Conservation (phyloP, 2,329 filamentous ascomycete genomes). For the Byssothecium circinans region DNA sequence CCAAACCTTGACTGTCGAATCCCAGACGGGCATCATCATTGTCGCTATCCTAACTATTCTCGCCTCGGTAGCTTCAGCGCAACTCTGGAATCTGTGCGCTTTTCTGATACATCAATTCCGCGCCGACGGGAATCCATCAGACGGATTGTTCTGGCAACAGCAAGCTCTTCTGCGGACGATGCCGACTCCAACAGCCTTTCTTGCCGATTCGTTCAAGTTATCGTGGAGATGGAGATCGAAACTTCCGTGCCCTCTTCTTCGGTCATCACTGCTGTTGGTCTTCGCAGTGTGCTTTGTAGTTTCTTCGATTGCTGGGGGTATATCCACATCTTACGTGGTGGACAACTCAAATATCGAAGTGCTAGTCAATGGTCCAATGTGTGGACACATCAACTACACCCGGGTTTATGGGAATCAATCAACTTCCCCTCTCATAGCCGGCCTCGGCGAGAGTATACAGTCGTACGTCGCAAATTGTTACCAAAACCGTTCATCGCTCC, state of each 20-base stretch:
- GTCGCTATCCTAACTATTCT: conserved; percentile 10
- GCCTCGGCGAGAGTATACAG: background rate
- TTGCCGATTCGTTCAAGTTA: conserved; percentile 14
- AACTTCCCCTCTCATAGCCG: background rate
- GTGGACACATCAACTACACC: background rate
- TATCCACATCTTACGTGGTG: conserved; percentile 11
- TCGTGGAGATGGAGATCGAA: conserved; percentile 10
- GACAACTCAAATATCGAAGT: conserved; percentile 9
- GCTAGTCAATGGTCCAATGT: conserved; percentile 10
- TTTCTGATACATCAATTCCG: conserved; percentile 12
- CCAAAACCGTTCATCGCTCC: background rate
- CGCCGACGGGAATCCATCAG: conserved; percentile 7
- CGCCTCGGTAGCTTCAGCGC: conserved; percentile 6
- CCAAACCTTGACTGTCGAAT: conserved; percentile 4
- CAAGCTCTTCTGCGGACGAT: conserved; percentile 14
- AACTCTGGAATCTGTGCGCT: conserved; percentile 13
- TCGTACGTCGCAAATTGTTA: conserved; percentile 8
- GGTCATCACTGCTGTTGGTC: conserved; percentile 1
- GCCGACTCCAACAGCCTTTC: conserved; percentile 12
- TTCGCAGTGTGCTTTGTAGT: conserved; percentile 5
- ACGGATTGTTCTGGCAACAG: conserved; percentile 17
- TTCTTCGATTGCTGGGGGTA: conserved; percentile 6
- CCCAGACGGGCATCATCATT: background rate
- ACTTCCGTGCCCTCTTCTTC: conserved; percentile 1
- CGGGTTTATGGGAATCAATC: background rate